These are phyloP conservation scores for Aphanocladium album DNA, from an alignment of 2,329 filamentous ascomycete species.

Conservation along the genomic window DNA sequence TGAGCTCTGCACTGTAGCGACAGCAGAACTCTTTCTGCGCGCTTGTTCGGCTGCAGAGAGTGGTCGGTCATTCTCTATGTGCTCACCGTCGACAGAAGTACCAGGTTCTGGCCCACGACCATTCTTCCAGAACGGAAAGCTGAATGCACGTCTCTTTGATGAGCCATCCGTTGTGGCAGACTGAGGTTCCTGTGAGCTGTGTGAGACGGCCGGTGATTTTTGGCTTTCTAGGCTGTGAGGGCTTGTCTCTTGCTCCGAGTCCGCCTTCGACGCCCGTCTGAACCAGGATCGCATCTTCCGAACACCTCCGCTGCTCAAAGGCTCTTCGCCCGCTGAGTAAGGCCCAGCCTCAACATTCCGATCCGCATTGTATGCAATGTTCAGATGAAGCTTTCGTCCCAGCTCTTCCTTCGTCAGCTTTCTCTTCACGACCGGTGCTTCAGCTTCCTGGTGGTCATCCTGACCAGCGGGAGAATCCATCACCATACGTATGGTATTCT, in stretches of 20 bases:
- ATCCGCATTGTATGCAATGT: constrained; percentile 16
- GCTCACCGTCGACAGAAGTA: background rate
- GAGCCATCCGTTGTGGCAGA: constrained; percentile 21
- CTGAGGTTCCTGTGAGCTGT: constrained; percentile 22
- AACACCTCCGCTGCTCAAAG: constrained; percentile 19
- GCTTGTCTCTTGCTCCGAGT: constrained; percentile 3
- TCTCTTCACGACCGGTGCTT: constrained; percentile 39
- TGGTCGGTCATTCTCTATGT: background rate
- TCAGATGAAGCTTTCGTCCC: constrained; percentile 18
- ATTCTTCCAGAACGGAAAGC: constrained; percentile 52
- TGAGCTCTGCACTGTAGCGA: constrained; percentile 28
- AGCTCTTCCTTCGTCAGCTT: constrained; percentile 24
- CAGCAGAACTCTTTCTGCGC: constrained; percentile 18
- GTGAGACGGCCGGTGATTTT: constrained; percentile 16
- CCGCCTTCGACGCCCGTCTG: constrained; percentile 39
- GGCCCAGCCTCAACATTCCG: constrained; percentile 17
- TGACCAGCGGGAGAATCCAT: constrained; percentile 36
- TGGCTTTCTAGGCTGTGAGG: constrained; percentile 11
- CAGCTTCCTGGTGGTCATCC: constrained; percentile 29
- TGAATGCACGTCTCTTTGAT: constrained; percentile 49
- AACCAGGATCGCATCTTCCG: constrained; percentile 51
- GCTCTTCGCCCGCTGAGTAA: constrained; percentile 15
- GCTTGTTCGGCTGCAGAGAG: background rate
- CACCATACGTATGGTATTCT: constrained; percentile 53
- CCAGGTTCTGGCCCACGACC: constrained; percentile 35